phyloP scores from a whole-genome alignment of 768 basidiomycete species.

The Hericium rajendrae region DNA sequence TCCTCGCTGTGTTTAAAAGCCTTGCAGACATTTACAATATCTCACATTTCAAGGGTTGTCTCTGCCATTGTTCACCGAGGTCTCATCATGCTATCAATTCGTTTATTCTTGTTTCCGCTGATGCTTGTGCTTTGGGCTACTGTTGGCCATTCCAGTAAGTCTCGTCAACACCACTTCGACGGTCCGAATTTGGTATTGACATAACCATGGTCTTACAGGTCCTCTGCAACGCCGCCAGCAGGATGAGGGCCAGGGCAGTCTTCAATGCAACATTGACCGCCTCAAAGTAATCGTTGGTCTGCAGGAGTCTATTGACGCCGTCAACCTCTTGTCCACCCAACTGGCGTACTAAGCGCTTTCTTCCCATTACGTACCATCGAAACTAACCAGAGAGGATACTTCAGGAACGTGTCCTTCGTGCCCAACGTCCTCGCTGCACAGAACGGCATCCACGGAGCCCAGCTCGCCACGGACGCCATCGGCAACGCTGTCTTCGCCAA shows the following conservation, averaged over 20 bases:
- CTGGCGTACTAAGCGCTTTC: neutral
- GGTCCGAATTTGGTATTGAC: too few relatives aligned
- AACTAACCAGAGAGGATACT: neutral
- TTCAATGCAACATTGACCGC: conserved; percentile 1
- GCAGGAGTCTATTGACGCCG: neutral
- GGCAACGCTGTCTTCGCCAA: neutral
- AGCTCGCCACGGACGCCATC: neutral
- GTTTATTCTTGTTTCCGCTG: too few relatives aligned
- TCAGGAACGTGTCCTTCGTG: neutral
- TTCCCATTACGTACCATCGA: neutral
- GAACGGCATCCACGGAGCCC: neutral
- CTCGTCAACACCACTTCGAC: too few relatives aligned
- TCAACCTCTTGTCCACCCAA: neutral
- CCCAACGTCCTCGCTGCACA: neutral
- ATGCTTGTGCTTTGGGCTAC: too few relatives aligned
- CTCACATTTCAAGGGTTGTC: too few relatives aligned
- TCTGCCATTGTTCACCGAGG: too few relatives aligned
- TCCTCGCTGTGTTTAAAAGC: too few relatives aligned
- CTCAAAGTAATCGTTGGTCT: neutral
- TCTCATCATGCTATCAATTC: too few relatives aligned
- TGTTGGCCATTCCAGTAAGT: too few relatives aligned
- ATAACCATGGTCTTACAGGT: neutral
- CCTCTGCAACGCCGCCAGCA: neutral
- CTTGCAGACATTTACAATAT: too few relatives aligned
- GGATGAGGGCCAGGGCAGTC: neutral